These are phyloP conservation scores for Adansonia gregorii DNA, from an alignment of 441 rosid species.

Conservation along the genomic window DNA sequence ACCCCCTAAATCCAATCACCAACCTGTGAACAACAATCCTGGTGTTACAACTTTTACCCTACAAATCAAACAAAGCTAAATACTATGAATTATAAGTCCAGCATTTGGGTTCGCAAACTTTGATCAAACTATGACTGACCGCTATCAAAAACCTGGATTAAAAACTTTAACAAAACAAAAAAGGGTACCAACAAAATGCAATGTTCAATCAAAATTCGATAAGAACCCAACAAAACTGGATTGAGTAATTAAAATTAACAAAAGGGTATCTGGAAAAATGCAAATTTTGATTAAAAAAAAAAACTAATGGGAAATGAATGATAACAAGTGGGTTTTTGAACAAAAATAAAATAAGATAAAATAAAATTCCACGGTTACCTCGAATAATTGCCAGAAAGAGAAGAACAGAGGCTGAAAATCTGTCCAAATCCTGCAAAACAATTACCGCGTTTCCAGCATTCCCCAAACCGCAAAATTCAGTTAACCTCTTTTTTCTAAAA, in stretches of 20 bases:
- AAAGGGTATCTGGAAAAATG: constrained; percentile 15
- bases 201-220: constrained; percentile 18
- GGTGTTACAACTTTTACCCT: constrained; percentile 23
- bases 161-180: background rate
- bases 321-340: background rate
- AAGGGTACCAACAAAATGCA: constrained; percentile 16
- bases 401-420: constrained; percentile 38
- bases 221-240: constrained; percentile 2
- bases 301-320: constrained; percentile 3
- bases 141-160: background rate
- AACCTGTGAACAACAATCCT: constrained; percentile 41
- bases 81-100: background rate
- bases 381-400: constrained; percentile 32
- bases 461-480: constrained; percentile 4
- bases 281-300: constrained; percentile 15
- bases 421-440: constrained; percentile 31
- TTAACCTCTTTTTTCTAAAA: constrained; percentile 3
- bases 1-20: constrained; percentile 38
- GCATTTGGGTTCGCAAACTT: background rate
- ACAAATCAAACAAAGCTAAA: constrained; percentile 21
- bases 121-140: background rate
- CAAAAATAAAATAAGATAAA: background rate
- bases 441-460: constrained; percentile 34
- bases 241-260: background rate
- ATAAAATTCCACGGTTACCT: constrained; percentile 34